Evolutionary conservation across 148 eudicot species (phyloP), one percentile per base, ranked within the genome.

Genomic region (Vaccinium vitisidaea): DNA sequence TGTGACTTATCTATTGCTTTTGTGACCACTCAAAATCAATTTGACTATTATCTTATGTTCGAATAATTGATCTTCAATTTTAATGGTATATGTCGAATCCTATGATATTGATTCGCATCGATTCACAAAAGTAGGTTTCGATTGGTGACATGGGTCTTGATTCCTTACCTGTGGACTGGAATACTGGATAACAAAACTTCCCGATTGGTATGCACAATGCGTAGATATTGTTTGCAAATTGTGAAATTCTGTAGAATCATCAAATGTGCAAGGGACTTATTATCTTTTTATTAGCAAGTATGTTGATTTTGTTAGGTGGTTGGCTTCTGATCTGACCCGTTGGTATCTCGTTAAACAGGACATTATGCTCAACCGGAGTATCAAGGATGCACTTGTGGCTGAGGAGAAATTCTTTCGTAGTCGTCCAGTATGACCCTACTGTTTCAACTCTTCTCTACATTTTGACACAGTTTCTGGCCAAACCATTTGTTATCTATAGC

Each of bases 341-440:
- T 23, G 77, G 55, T 77, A 32, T 85, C 69, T 88, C 27, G 5
- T 43, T 84, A n/a, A 86, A 83, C 90, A 97, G 99, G 99, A 97
- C 88, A 97, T 97, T 75, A 83, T 79, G 63, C 77, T 89, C 74
- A 97, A 94, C 80, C 92, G 93, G 84, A 93, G 93, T 86, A 93
- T 95, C 82, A 97, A 95, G 84, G 98, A 95, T 83, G 99, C 99
- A 59, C 97, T 97, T 83, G 87, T 88, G 71, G 98, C 95, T 14
- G 99, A 97, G 92, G 99, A 97, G 90, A 97, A 97, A 88, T 95
- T 97, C 89, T 97, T 97, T 80, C 98, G 91, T 30, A 92, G 94
- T 87, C 98, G 92, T 74, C 98, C 98, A 67, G 99, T 97, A 94
- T 84, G 88, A 77, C 27, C 71, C 32, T 54, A 43, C 49, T 43